A percentile compares a stretch with the other conserved stretches of the same genome.
These are phyloP conservation scores for Marvania coccoides DNA, from an alignment of 139 green algal genomes.

Conservation along the genomic window DNA sequence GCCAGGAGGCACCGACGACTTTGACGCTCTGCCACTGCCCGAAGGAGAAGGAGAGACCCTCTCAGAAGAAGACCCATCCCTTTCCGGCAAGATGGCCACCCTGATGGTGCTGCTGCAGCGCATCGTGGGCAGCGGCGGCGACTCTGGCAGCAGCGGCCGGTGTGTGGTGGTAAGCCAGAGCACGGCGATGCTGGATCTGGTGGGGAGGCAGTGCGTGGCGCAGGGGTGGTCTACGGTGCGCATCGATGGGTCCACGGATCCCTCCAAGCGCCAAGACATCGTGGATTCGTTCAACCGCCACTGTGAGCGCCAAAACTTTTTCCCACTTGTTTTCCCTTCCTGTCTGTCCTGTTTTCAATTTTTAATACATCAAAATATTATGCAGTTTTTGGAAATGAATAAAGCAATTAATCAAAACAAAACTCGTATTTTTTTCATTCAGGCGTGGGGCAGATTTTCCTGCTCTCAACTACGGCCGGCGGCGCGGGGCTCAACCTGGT, in stretches of 20 bases:
- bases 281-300: constrained; percentile 73
- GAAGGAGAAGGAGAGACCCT: not conserved
- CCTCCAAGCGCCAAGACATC: constrained; percentile 53
- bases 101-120: constrained; percentile 43
- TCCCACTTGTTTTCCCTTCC: not conserved
- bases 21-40: too few species aligned
- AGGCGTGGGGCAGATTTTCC: constrained; percentile 54
- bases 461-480: constrained; percentile 78
- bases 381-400: too few species aligned
- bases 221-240: constrained; percentile 32
- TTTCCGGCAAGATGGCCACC: constrained; percentile 49
- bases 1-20: not conserved
- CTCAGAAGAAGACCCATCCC: not conserved
- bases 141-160: constrained; percentile 24
- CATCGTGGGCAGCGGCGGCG: constrained; percentile 22
- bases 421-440: too few species aligned
- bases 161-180: constrained; percentile 63
- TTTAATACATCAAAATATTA: too few species aligned
- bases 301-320: constrained; percentile 40
- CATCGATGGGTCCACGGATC: constrained; percentile 65
- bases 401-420: too few species aligned
- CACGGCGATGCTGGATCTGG: constrained; percentile 61
- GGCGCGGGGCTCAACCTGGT: constrained; percentile 86
- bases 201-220: constrained; percentile 27
- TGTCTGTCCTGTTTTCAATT: not conserved